These are phyloP conservation scores for Metarhizium robertsii DNA, from an alignment of 2,329 filamentous ascomycete species.

Conservation along the genomic window DNA sequence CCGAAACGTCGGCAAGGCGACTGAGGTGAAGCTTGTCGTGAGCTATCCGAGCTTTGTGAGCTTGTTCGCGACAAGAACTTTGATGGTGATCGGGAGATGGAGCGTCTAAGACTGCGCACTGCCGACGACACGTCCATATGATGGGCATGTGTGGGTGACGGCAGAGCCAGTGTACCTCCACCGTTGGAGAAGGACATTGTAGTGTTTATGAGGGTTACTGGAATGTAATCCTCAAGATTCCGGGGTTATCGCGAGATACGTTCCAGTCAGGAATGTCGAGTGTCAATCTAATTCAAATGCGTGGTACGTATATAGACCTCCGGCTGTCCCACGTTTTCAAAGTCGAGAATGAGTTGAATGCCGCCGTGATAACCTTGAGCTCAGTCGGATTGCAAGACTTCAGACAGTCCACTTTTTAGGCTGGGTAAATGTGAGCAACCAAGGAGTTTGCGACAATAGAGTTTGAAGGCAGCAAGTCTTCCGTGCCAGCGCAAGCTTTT, in stretches of 20 bases:
- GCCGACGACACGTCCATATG: slow-evolving; percentile 75
- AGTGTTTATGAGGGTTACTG: slow-evolving; percentile 16
- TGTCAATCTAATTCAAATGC: slow-evolving; percentile 8
- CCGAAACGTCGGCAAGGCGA: slow-evolving; percentile 39
- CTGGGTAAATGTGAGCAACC: background rate
- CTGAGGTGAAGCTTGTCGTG: slow-evolving; percentile 38
- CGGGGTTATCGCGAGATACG: slow-evolving; percentile 14
- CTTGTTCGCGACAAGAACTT: slow-evolving; percentile 58
- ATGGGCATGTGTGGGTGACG: slow-evolving; percentile 75
- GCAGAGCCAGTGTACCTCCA: slow-evolving; percentile 72
- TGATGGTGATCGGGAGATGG: slow-evolving; percentile 87
- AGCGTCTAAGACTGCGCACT: slow-evolving; percentile 75
- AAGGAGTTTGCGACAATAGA: background rate
- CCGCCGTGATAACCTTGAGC: background rate
- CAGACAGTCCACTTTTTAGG: background rate
- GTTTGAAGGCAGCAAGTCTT: too few relatives aligned
- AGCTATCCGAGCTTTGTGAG: slow-evolving; percentile 38
- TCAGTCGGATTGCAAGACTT: background rate
- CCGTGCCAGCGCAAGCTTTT: too few relatives aligned
- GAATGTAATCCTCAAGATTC: slow-evolving; percentile 17
- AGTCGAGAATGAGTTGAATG: background rate
- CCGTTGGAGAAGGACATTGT: slow-evolving; percentile 49
- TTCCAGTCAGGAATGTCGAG: slow-evolving; percentile 19
- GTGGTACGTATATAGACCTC: background rate
- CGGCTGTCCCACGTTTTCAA: background rate